These are phyloP conservation scores for Grigorovia transvaalensis DNA, from an alignment of 805 yeast species.

Conservation along the genomic window DNA sequence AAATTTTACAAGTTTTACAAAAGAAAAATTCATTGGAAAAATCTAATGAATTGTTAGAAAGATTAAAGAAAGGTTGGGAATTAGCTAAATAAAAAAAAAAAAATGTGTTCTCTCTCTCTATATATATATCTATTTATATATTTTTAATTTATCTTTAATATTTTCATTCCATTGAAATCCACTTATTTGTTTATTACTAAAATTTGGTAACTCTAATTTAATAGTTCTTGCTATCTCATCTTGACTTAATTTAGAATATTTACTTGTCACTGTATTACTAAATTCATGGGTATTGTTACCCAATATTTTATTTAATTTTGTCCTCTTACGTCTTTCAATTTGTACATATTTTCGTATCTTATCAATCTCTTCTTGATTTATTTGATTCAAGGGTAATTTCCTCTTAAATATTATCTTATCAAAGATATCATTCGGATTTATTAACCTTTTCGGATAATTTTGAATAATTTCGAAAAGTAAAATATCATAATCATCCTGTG, in stretches of 20 bases:
- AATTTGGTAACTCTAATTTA: constrained; percentile 33
- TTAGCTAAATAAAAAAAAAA: constrained; percentile 16
- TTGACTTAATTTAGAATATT: constrained; percentile 8
- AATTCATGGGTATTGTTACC: neutral
- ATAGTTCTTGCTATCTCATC: constrained; percentile 27
- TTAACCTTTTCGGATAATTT: constrained; percentile 57
- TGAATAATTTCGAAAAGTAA: constrained; percentile 78
- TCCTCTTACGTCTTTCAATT: constrained; percentile 36
- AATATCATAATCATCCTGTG: constrained; percentile 35
- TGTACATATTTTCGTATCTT: constrained; percentile 69
- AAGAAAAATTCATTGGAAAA: constrained; percentile 27
- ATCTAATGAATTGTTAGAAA: constrained; percentile 20
- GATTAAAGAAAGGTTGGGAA: constrained; percentile 34
- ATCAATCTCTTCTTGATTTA: constrained; percentile 71
- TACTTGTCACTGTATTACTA: neutral
- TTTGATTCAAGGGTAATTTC: constrained; percentile 55
- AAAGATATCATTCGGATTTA: constrained; percentile 60
- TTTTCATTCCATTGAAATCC: constrained; percentile 56
- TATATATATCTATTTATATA: constrained; percentile 2
- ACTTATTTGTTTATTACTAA: constrained; percentile 24
- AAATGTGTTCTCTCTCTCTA: neutral
- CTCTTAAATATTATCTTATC: constrained; percentile 60
- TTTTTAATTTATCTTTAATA: constrained; percentile 42
- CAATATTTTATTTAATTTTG: constrained; percentile 3
- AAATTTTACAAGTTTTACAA: constrained; percentile 30